Base-by-base conservation (phyloP, 306 rosid species). In the Potentilla sterilis region DNA sequence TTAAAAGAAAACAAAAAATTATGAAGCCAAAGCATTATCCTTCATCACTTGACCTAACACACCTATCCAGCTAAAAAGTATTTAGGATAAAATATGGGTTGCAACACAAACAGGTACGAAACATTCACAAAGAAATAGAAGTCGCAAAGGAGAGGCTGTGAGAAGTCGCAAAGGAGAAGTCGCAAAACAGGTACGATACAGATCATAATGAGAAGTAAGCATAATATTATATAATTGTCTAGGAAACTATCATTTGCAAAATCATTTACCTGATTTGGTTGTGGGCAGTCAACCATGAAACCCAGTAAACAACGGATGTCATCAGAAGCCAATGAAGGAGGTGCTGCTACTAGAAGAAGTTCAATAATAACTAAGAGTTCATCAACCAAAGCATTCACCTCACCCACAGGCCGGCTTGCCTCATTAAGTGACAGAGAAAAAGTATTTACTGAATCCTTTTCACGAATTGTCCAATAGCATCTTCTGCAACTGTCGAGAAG, bases 341-440 rank as follows among this genome's bases (percentile, higher is more conserved):
- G 88, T 74, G 96, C 97, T 72, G 91, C 97, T 80, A 87, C 89
- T 32, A 90, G 76, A 77, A 95, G 87, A 84, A 95, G 97, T 84
- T 95, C 98, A 79, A 95, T 87, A 78, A 92, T 85, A 57, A 90
- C 98, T 48, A 95, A 87, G 72, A 95, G 93, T 85, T 95, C 97
- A 47, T 95, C 99, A 84, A 95, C 97, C 88, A 95, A 88, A 58
- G 99, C 99, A 86, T 95, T 92, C 83, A 92, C 91, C 81, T 95
- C 99, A 74, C 99, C 99, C 35, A 85, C 87, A 10, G 92, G 97
- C 42, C 93, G 91, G 64, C 85, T 85, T 77, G 84, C 85, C 81
- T 88, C 93, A 81, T 75, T 77, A 70, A 82, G 72, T 76, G 93
- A 84, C 75, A 86, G 67, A 79, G 93, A 85, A 82, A 88, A 89